Evolutionary conservation across 2,329 filamentous ascomycete species (phyloP).

Genomic region (Dothidotthia symphoricarpi): DNA sequence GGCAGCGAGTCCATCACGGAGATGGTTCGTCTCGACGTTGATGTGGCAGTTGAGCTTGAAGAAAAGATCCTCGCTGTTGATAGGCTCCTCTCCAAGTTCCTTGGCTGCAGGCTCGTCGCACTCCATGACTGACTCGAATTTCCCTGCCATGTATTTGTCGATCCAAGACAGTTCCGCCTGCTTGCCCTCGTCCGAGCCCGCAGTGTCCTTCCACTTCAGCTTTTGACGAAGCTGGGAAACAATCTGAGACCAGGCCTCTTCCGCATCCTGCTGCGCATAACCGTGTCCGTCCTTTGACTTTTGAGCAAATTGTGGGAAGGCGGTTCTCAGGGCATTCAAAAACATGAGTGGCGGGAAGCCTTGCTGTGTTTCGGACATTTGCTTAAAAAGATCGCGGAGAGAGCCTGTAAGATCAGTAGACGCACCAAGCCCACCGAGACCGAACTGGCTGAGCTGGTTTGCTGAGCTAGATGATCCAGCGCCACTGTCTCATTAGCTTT

Average conservation of each 20-base stretch:
- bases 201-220: slow-evolving; percentile 62
- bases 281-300: slow-evolving; percentile 76
- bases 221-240: slow-evolving; percentile 78
- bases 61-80: slow-evolving; percentile 70
- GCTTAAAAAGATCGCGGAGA: slow-evolving; percentile 78
- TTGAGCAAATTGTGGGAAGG: slow-evolving; percentile 92
- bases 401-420: slow-evolving; percentile 72
- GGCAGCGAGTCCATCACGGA: slow-evolving; percentile 81
- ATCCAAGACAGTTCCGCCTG: slow-evolving; percentile 66
- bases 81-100: slow-evolving; percentile 69
- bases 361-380: slow-evolving; percentile 85
- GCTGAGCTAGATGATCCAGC: slow-evolving; percentile 35
- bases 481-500: slow-evolving; percentile 23
- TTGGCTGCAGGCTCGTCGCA: slow-evolving; percentile 80
- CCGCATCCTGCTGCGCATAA: slow-evolving; percentile 96
- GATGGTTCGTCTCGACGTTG: slow-evolving; percentile 78
- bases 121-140: slow-evolving; percentile 73
- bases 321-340: slow-evolving; percentile 71
- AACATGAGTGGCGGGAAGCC: slow-evolving; percentile 83
- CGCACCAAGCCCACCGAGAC: slow-evolving; percentile 57
- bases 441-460: slow-evolving; percentile 48
- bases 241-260: slow-evolving; percentile 98
- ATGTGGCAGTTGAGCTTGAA: slow-evolving; percentile 97
- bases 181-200: slow-evolving; percentile 36
- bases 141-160: slow-evolving; percentile 85